Evolutionary conservation across 2,329 filamentous ascomycete genomes (phyloP), one percentile per base, ranked within the genome.

Genomic region (Chrysoporthe austroafricana): DNA sequence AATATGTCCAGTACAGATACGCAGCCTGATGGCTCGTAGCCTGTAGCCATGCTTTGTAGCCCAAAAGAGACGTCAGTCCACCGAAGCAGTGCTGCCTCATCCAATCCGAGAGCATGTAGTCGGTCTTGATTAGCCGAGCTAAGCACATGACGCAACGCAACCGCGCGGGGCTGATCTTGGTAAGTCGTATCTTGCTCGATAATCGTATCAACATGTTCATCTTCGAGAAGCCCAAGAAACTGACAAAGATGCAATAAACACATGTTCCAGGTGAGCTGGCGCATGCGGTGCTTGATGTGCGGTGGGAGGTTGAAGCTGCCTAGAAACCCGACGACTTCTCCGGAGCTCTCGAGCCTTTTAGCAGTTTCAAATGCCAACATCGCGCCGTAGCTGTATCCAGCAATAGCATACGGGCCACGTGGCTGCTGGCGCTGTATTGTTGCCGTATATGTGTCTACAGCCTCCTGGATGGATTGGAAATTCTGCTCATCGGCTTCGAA

Each of bases 281-380:
- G 32, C 26, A 58, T 42, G 39, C 39, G 2, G 4, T 14, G 34
- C 39, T 42, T 42, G 39, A 42, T 42, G 39, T 42, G n/a, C n/a
- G n/a, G n/a, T n/a, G n/a, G n/a, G n/a, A n/a, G n/a, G n/a, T n/a
- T n/a, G n/a, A n/a, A n/a, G n/a, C n/a, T n/a, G n/a, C n/a, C n/a
- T n/a, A n/a, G n/a, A n/a, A n/a, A n/a, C n/a, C n/a, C n/a, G n/a
- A n/a, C 79, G 69, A 2, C 75, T 73, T 78, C 84, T 80, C 64
- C 79, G 75, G 50, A 66, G 81, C 82, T 73, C 85, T 83, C n/a
- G 67, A 82, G 79, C 3, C 83, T 84, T 1, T 86, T 86, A 14
- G 79, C 76, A 0, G 83, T 73, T 71, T 86, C 84, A 67, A 86
- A 87, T 0, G 83, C 81, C 0, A 86, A 67, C 73, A 84, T 84